phyloP scores from a whole-genome alignment of 257 asterid genomes.

The Gardenia jasminoides region DNA sequence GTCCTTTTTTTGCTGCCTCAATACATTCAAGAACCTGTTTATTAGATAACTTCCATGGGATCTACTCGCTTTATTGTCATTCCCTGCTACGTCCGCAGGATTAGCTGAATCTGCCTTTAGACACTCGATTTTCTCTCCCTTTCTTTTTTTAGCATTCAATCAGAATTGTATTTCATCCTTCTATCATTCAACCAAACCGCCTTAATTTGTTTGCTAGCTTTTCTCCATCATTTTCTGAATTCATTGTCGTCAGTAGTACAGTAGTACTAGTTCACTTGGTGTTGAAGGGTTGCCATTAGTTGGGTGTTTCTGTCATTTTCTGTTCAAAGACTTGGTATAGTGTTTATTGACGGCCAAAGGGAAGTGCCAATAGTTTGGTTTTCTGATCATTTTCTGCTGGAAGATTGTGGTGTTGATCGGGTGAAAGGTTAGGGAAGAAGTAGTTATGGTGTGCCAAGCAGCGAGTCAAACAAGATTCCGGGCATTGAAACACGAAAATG shows the following conservation, averaged over 20 bases:
- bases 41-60: slow-evolving; percentile 56
- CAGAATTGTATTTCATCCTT: slow-evolving; percentile 6
- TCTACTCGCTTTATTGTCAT: slow-evolving; percentile 62
- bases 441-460: slow-evolving; percentile 99
- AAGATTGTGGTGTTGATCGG: slow-evolving; percentile 30
- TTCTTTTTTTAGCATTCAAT: slow-evolving; percentile 3
- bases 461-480: slow-evolving; percentile 98
- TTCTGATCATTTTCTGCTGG: slow-evolving; percentile 17
- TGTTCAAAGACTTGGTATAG: slow-evolving; percentile 16
- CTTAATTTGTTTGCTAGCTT: background rate
- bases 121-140: background rate
- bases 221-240: background rate
- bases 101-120: slow-evolving; percentile 47
- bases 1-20: background rate
- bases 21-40: slow-evolving; percentile 2
- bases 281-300: background rate
- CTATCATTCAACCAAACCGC: background rate
- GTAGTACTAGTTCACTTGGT: background rate
- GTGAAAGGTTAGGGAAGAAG: slow-evolving; percentile 53
- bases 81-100: slow-evolving; percentile 75
- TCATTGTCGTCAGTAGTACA: background rate
- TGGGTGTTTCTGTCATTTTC: slow-evolving; percentile 4
- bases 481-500: slow-evolving; percentile 88
- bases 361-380: slow-evolving; percentile 11
- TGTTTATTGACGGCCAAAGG: background rate